Conservation (phyloP, 2,329 filamentous ascomycete species). For the Colletotrichum musae region DNA sequence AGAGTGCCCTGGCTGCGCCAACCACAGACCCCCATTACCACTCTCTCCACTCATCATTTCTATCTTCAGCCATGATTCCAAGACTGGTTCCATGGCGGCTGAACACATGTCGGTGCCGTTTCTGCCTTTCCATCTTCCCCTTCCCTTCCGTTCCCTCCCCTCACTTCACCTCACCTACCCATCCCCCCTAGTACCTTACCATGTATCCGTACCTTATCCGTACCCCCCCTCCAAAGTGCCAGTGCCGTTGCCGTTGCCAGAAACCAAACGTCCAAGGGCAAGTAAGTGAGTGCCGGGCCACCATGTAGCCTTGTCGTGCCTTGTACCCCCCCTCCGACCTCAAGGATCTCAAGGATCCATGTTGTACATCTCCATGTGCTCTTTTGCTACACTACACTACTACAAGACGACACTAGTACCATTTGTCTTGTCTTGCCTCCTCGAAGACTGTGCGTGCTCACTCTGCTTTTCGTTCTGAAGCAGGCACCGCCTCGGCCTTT, state of each 20-base stretch:
- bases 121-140: conserved; percentile 6
- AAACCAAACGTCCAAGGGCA: conserved; percentile 20
- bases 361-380: conserved; percentile 40
- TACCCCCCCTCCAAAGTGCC: conserved; percentile 10
- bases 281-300: conserved; percentile 21
- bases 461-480: conserved; percentile 42
- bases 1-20: conserved; percentile 24
- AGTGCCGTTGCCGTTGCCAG: conserved; percentile 18
- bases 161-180: too few relatives aligned
- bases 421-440: conserved; percentile 35
- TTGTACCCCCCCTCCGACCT: neutral
- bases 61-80: conserved; percentile 40
- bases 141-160: too few relatives aligned
- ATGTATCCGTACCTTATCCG: too few relatives aligned
- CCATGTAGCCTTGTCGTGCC: conserved; percentile 23
- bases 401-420: too few relatives aligned
- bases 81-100: conserved; percentile 37
- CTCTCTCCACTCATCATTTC: conserved; percentile 33
- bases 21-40: conserved; percentile 34
- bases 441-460: conserved; percentile 32
- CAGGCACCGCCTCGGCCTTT: conserved; percentile 38
- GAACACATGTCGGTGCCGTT: conserved; percentile 38
- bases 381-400: neutral
- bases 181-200: too few relatives aligned
- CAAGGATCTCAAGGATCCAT: conserved; percentile 21